Percentiles rank a stretch among this genome's conserved stretches.
phyloP scores from a whole-genome alignment of 805 yeast genomes.

The Blastobotrys robertii region DNA sequence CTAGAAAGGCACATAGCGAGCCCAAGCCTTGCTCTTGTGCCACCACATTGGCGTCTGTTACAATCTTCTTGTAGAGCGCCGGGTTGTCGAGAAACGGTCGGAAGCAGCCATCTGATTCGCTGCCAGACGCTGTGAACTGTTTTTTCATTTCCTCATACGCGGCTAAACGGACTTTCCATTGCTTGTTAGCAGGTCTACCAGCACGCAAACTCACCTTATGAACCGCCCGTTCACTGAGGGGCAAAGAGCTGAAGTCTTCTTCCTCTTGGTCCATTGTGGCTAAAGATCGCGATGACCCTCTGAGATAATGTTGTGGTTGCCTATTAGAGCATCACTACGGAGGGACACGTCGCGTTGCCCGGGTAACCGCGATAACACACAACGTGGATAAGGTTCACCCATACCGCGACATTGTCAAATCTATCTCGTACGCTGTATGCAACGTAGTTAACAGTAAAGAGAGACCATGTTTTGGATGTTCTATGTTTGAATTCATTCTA shows the following conservation, averaged over 20 bases:
- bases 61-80: conserved; percentile 45
- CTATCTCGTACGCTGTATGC: too few relatives aligned
- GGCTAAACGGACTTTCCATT: conserved; percentile 77
- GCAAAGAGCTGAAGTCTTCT: conserved; percentile 30
- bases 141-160: conserved; percentile 64
- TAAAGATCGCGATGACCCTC: not conserved
- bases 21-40: conserved; percentile 79
- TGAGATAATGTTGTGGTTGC: not conserved
- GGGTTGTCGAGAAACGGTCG: conserved; percentile 42
- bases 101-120: conserved; percentile 49
- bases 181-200: conserved; percentile 14
- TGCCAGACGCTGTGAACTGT: conserved; percentile 43
- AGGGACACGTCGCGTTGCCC: too few relatives aligned
- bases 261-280: conserved; percentile 6
- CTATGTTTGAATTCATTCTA: too few relatives aligned
- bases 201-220: conserved; percentile 43
- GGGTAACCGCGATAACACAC: too few relatives aligned
- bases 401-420: too few relatives aligned
- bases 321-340: not conserved
- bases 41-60: conserved; percentile 75
- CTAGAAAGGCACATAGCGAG: conserved; percentile 44
- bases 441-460: too few relatives aligned
- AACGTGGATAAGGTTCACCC: too few relatives aligned
- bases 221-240: conserved; percentile 54
- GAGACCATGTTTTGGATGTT: too few relatives aligned